Conservation (phyloP, 306 rosid genomes). For the Fragaria nilgerrensis region DNA sequence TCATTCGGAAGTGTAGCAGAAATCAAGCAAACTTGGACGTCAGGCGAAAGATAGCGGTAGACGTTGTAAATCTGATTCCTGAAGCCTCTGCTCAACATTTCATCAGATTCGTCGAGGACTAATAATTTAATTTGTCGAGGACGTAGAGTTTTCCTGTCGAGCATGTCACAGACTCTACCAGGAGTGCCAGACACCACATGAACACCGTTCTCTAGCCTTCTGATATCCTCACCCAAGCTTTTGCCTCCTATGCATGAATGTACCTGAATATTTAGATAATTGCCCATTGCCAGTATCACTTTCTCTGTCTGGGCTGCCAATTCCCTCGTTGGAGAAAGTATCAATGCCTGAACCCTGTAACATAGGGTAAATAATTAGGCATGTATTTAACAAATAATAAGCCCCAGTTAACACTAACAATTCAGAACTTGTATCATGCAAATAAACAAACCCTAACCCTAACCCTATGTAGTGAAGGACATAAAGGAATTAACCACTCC, state of each 20-base stretch:
- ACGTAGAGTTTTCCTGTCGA: constrained; percentile 84
- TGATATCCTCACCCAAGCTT: constrained; percentile 93
- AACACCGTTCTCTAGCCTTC: constrained; percentile 93
- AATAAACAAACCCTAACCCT: no score
- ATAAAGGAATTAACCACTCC: no score
- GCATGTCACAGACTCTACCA: constrained; percentile 96
- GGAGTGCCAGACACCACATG: constrained; percentile 99
- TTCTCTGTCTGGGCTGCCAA: constrained; percentile 92
- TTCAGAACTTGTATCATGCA: no score
- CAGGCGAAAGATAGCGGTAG: constrained; percentile 58
- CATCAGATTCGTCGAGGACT: constrained; percentile 92
- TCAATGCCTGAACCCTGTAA: constrained; percentile 74
- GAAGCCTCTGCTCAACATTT: constrained; percentile 97
- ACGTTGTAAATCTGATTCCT: constrained; percentile 94
- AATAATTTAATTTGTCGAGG: constrained; percentile 82
- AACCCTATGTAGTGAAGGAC: no score
- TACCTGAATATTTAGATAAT: constrained; percentile 79
- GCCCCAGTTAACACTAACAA: no score
- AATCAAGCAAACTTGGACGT: constrained; percentile 89
- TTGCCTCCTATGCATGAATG: constrained; percentile 93
- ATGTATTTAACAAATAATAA: not conserved
- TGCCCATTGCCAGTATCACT: constrained; percentile 86
- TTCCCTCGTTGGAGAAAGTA: constrained; percentile 93
- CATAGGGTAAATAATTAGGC: not conserved
- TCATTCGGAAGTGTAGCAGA: constrained; percentile 99